Base-by-base conservation (phyloP, 179 eudicot species). In the Beta lomatogona region DNA sequence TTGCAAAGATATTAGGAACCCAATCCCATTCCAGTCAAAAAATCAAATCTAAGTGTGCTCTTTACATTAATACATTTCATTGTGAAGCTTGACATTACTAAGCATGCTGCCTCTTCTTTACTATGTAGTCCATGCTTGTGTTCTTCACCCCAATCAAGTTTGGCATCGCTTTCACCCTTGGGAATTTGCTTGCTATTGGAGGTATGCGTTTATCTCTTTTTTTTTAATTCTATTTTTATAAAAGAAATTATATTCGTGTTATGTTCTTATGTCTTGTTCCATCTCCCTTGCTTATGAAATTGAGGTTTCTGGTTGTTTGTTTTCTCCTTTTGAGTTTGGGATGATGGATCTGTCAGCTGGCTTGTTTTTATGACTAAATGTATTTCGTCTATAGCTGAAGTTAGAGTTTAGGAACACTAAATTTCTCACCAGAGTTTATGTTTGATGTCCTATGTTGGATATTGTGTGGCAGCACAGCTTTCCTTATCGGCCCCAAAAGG, bases 101-200 rank as follows among this genome's bases (percentile, higher is more conserved):
- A 52, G n/a, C 46, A 73, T 74, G 16, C 22, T 18, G 1, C 77
- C 36, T 71, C 6, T 81, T 81, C 18, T 82, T 61, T n/a, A 83
- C 8, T 28, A 55, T 83, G 83, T 93, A 95, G 99, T 95, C 99
- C 52, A 91, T 95, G 90, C 94, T 95, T 77, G 98, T 95, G 50
- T 95, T 95, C 92, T 91, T 95, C 91, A 88, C 89, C 77, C 99
- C 99, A 57, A 90, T 95, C 89, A 95, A 95, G 89, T 95, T 95
- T 81, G 97, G 98, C 73, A 82, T 94, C 80, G 83, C 97, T 71
- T 95, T 95, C 89, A 91, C 99, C 74, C 83, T 95, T 75, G 99
- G 99, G 75, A 95, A 95, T 89, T 80, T 95, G 89, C 95, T 95
- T 80, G 88, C 99, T 78, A 89, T n/a, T n/a, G n/a, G n/a, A n/a